phyloP scores from a whole-genome alignment of 257 asterid genomes.

The Echites panduratus region DNA sequence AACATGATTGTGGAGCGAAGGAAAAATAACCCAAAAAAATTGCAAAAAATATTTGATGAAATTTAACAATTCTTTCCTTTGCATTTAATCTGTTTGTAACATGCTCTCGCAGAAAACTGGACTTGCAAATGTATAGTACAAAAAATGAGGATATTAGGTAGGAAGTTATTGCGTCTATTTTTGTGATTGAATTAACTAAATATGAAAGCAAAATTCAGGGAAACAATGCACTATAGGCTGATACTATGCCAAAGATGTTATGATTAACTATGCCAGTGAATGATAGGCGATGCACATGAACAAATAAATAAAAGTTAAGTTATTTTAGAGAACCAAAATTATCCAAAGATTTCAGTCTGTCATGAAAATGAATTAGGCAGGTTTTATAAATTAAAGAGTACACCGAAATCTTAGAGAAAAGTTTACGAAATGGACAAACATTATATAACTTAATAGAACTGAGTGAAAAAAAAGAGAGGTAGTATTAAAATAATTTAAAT shows the following conservation, averaged over 20 bases:
- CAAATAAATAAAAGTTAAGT: not conserved
- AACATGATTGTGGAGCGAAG: not conserved
- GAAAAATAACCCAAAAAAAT: not conserved
- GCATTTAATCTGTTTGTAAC: not conserved
- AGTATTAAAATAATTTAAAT: not conserved
- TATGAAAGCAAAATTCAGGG: not conserved
- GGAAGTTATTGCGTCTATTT: not conserved
- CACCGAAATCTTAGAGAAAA: not conserved
- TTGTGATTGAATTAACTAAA: not conserved
- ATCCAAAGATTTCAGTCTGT: not conserved
- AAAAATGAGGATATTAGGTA: not conserved
- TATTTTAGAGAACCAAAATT: not conserved
- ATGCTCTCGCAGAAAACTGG: not conserved
- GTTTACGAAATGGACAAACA: not conserved
- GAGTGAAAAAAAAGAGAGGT: not conserved
- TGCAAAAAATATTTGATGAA: not conserved
- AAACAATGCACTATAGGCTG: not conserved
- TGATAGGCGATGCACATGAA: not conserved
- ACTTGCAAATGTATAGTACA: not conserved
- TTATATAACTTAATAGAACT: not conserved
- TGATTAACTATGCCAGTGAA: not conserved
- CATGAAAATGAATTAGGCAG: not conserved
- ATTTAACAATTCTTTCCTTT: not conserved
- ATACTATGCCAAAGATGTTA: not conserved
- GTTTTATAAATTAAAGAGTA: not conserved